These are phyloP conservation scores for Plasmodium reichenowi DNA, from an alignment of 169 alveolate genomes.

Conservation along the genomic window DNA sequence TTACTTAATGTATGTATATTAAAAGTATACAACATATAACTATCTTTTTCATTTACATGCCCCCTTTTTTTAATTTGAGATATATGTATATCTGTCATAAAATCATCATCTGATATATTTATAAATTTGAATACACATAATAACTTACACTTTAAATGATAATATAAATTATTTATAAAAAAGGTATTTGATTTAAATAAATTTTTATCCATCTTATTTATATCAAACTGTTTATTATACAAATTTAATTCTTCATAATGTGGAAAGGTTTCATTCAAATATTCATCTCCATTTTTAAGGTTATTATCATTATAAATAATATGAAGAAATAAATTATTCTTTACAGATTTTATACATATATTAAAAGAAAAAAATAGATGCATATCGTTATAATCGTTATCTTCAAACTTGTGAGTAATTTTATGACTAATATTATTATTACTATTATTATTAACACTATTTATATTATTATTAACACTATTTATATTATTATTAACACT, in stretches of 20 bases:
- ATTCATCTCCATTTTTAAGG: background rate
- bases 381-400: background rate
- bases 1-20: slow-evolving; percentile 38
- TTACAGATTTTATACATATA: slow-evolving; percentile 15
- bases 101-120: slow-evolving; percentile 13
- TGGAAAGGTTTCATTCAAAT: background rate
- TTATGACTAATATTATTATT: background rate
- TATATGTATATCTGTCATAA: slow-evolving; percentile 21
- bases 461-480: no score
- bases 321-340: slow-evolving; percentile 11
- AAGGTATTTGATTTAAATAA: slow-evolving; percentile 59
- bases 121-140: slow-evolving; percentile 27
- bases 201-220: slow-evolving; percentile 61
- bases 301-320: slow-evolving; percentile 23
- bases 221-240: slow-evolving; percentile 41
- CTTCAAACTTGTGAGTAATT: background rate
- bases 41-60: background rate
- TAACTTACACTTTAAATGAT: slow-evolving; percentile 17
- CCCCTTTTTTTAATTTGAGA: slow-evolving; percentile 20
- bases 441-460: no score
- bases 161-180: slow-evolving; percentile 46
- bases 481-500: no score
- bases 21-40: slow-evolving; percentile 19
- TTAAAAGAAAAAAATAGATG: slow-evolving; percentile 5
- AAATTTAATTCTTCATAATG: slow-evolving; percentile 22